Base-by-base conservation (phyloP, 495 filamentous ascomycete genomes). In the Annulohypoxylon nitens region DNA sequence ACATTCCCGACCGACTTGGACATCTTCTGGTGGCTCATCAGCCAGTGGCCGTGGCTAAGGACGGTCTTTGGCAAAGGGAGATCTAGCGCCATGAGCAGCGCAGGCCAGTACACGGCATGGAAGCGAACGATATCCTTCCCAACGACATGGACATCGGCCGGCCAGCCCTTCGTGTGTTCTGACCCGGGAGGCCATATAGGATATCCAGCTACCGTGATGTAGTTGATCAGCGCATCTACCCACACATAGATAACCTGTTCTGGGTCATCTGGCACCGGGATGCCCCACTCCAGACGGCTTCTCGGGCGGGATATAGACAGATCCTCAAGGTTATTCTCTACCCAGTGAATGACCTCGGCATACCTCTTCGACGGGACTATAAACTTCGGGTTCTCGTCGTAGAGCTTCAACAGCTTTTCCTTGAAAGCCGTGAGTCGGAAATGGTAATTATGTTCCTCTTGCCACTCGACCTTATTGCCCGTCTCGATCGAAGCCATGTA, bases 41-140 rank as follows among this genome's bases (percentile, higher is more conserved):
- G 96, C 96, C 96, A 99, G 78, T 99, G 97, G 0, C 91, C 94
- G 76, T 98, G 96, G 18, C 93, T 92, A 0, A 98, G 86, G 20
- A 98, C 86, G 61, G 90, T 89, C 72, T 90, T 91, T 4, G 96
- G 95, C n/a, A 92, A 79, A 1, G 94, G 91, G 2, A 99, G 83
- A 67, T 91, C 91, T 26, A 98, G 84, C 3, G 95, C 95, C 83
- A 99, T 89, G 33, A 99, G 91, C 76, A 99, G 91, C 2, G 96
- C 96, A 0, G 96, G 96, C 96, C 96, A 99, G 85, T 98, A 99
- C 26, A 99, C 91, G 81, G 92, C 93, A 80, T 99, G 97, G 80
- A 99, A 99, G 25, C 96, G 90, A 61, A 96, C 82, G 65, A 98
- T 98, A 80, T 99, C 96, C 82, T 99, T 99, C 30, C 96, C 96